phyloP scores from a whole-genome alignment of 352 stramenopile species.

The Phytophthora foliorum region DNA sequence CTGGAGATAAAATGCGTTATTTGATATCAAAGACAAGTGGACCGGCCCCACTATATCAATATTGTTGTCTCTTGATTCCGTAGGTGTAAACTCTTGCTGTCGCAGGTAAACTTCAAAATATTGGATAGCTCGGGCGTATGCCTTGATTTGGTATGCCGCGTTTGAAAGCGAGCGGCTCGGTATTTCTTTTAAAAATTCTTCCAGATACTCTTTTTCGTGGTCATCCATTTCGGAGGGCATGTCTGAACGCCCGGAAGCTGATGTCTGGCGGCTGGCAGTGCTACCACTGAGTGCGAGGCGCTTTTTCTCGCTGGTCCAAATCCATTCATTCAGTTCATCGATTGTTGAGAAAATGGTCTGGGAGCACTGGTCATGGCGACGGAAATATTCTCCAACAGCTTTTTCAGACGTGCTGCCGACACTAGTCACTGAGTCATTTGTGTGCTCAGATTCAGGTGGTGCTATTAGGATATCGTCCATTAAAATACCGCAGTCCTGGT shows the following conservation, averaged over 20 bases:
- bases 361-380: conserved; percentile 85
- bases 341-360: conserved; percentile 90
- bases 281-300: conserved; percentile 65
- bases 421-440: conserved; percentile 22
- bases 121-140: conserved; percentile 76
- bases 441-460: conserved; percentile 39
- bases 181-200: conserved; percentile 83
- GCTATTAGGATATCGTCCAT: conserved; percentile 57
- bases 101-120: conserved; percentile 82
- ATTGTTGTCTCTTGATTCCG: conserved; percentile 26
- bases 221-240: conserved; percentile 69
- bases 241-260: conserved; percentile 51
- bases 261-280: conserved; percentile 50
- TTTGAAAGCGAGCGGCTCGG: conserved; percentile 72
- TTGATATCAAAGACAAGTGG: conserved; percentile 57
- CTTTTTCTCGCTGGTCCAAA: conserved; percentile 90
- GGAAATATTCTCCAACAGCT: conserved; percentile 67
- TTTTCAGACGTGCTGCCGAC: conserved; percentile 14
- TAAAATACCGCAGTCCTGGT: conserved; percentile 70
- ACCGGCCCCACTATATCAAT: conserved; percentile 43
- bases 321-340: conserved; percentile 90
- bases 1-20: conserved; percentile 77
- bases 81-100: conserved; percentile 50
- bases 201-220: conserved; percentile 81
- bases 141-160: conserved; percentile 74